Conservation (phyloP, 768 basidiomycete genomes). For the Dacryopinax primogenitus region DNA sequence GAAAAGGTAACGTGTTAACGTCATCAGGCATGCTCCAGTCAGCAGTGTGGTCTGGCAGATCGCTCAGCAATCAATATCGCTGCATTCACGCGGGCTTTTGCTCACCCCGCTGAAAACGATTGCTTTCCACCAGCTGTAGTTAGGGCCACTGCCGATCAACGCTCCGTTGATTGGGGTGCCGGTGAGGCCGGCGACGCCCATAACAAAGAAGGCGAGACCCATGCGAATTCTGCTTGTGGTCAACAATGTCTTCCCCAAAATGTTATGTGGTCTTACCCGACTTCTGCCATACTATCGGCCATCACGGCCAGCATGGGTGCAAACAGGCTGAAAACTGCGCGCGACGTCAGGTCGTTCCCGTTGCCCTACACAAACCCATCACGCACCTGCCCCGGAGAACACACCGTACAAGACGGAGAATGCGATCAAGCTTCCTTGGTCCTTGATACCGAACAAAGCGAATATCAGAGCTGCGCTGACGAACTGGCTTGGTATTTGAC, state of each 20-base stretch:
- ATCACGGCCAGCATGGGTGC: not conserved
- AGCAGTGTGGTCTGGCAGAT: not conserved
- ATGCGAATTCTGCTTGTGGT: constrained; percentile 31
- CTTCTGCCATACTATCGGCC: constrained; percentile 5
- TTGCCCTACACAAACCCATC: not conserved
- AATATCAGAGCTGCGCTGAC: constrained; percentile 23
- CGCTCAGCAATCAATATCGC: not conserved
- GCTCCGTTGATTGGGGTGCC: constrained; percentile 49
- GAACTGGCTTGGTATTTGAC: constrained; percentile 21
- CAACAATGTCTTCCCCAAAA: not conserved
- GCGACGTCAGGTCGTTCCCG: not conserved
- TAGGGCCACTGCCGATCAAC: constrained; percentile 32
- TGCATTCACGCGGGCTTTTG: not conserved
- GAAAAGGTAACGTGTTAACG: not conserved
- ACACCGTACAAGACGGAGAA: constrained; percentile 16
- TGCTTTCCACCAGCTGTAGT: constrained; percentile 41
- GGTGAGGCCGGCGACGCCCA: constrained; percentile 33
- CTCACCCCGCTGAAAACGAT: constrained; percentile 40
- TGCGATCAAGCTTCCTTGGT: constrained; percentile 9
- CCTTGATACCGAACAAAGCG: constrained; percentile 12
- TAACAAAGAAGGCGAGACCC: constrained; percentile 35
- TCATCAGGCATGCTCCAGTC: not conserved
- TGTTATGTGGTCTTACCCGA: not conserved
- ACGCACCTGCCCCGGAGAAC: constrained; percentile 17
- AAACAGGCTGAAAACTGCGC: not conserved